Percentiles rank a stretch among this genome's conserved stretches.
These are phyloP conservation scores for Penicillium sp. DNA, from an alignment of 2,329 filamentous ascomycete species.

Conservation along the genomic window DNA sequence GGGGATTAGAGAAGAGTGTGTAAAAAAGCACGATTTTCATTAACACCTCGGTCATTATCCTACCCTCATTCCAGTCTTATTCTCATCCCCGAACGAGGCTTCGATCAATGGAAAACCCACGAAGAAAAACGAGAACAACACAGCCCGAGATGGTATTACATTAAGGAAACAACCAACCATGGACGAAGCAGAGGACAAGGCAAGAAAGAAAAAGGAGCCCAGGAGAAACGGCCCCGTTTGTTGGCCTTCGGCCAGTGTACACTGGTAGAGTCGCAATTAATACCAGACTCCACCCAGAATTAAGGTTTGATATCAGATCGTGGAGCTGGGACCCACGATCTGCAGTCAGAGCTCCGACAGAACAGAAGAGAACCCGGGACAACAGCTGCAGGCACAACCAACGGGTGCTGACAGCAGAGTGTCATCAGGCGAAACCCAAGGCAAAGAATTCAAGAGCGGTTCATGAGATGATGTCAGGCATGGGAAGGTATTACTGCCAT, in stretches of 20 bases:
- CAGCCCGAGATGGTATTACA: constrained; percentile 32
- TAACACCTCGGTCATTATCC: constrained; percentile 26
- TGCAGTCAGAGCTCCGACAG: neutral
- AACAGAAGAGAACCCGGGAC: neutral
- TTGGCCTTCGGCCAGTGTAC: neutral
- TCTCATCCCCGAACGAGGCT: constrained; percentile 1
- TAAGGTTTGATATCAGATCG: no score
- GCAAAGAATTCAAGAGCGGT: neutral
- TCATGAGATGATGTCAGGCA: neutral
- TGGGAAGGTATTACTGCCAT: neutral
- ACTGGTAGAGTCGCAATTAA: neutral
- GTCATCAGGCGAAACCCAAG: neutral
- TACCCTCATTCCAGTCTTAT: neutral
- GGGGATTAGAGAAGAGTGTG: neutral
- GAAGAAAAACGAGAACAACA: constrained; percentile 12
- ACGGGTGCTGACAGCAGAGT: constrained; percentile 12
- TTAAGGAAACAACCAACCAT: constrained; percentile 15
- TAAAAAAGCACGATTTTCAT: constrained; percentile 15
- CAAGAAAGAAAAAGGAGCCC: neutral
- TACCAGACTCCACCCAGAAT: neutral
- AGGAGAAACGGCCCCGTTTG: neutral
- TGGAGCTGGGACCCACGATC: neutral
- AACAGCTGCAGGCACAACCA: constrained; percentile 15
- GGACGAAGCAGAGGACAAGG: neutral
- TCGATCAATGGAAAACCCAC: neutral